Conservation (phyloP, 164 flowering plant species). For the Annona cherimola region DNA sequence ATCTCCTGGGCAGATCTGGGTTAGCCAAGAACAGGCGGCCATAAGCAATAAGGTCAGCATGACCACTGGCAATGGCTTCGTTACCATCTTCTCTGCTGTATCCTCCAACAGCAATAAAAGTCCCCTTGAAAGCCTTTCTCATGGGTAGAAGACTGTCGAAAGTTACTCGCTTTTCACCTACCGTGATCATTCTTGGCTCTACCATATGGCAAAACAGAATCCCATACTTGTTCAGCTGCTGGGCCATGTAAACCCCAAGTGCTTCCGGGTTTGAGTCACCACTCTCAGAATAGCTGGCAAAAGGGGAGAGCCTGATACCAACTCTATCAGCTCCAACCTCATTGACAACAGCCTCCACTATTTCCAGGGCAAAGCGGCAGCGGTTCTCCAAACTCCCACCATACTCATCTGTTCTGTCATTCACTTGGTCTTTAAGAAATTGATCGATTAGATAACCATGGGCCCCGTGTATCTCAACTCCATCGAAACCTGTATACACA, state of each 20-base stretch:
- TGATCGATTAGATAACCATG: slow-evolving; percentile 36
- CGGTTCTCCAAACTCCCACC: slow-evolving; percentile 10
- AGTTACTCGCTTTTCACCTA: slow-evolving; percentile 15
- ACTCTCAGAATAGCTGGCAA: slow-evolving; percentile 22
- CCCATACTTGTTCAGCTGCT: slow-evolving; percentile 35
- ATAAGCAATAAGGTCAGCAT: slow-evolving; percentile 30
- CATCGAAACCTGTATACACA: slow-evolving; percentile 42
- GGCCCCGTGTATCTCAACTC: slow-evolving; percentile 48
- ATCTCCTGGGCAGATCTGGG: slow-evolving; percentile 36
- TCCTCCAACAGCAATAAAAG: slow-evolving; percentile 42
- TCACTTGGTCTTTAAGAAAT: slow-evolving; percentile 34
- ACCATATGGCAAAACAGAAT: slow-evolving; percentile 45
- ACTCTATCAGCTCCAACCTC: slow-evolving; percentile 13
- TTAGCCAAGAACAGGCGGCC: slow-evolving; percentile 39
- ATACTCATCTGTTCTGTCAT: neutral
- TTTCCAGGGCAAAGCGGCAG: slow-evolving; percentile 5
- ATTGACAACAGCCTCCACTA: slow-evolving; percentile 3
- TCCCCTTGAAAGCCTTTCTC: slow-evolving; percentile 44
- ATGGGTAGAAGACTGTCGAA: slow-evolving; percentile 38
- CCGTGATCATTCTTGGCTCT: slow-evolving; percentile 45
- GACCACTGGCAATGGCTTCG: slow-evolving; percentile 24
- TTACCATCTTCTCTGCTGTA: slow-evolving; percentile 38
- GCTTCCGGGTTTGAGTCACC: slow-evolving; percentile 50
- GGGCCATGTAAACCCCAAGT: slow-evolving; percentile 46
- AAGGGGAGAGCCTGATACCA: slow-evolving; percentile 7